These are phyloP conservation scores for Phylloporus sp. DNA, from an alignment of 1,284 basidiomycete genomes.

Conservation along the genomic window DNA sequence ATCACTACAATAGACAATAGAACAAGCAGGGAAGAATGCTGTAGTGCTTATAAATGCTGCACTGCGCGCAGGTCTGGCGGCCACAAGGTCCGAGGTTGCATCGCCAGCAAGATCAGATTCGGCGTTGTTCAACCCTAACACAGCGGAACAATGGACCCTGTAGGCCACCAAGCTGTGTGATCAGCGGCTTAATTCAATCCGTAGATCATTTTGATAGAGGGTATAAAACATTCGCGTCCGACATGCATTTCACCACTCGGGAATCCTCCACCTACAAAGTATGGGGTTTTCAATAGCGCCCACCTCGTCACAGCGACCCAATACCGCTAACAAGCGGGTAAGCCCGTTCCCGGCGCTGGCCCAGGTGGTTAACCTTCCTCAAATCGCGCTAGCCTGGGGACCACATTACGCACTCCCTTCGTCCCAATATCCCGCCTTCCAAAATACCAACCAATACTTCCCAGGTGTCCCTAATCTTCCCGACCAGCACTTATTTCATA, in stretches of 20 bases:
- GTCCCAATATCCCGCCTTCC: neutral
- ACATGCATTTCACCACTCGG: neutral
- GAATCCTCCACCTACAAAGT: neutral
- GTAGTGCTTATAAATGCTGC: too few relatives aligned
- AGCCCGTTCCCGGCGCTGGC: neutral
- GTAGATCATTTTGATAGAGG: neutral
- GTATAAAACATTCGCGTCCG: constrained; percentile 1
- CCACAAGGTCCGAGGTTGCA: too few relatives aligned
- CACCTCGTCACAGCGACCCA: neutral
- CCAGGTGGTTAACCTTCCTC: neutral
- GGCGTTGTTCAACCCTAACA: too few relatives aligned
- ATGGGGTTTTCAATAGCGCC: constrained; percentile 6
- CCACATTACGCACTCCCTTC: neutral
- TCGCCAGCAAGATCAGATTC: too few relatives aligned
- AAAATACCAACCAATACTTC: neutral
- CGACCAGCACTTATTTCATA: neutral
- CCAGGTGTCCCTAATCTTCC: neutral
- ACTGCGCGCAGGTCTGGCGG: too few relatives aligned
- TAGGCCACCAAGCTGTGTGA: too few relatives aligned
- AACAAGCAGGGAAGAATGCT: too few relatives aligned
- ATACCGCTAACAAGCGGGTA: neutral
- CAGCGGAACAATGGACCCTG: too few relatives aligned
- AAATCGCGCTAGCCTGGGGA: neutral
- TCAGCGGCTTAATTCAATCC: neutral
- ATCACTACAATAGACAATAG: too few relatives aligned